Percentiles rank a stretch among this genome's conserved stretches.
These are phyloP conservation scores for Cetraspora pellucida DNA, from an alignment of 192 early-diverging fungal genomes.

Conservation along the genomic window DNA sequence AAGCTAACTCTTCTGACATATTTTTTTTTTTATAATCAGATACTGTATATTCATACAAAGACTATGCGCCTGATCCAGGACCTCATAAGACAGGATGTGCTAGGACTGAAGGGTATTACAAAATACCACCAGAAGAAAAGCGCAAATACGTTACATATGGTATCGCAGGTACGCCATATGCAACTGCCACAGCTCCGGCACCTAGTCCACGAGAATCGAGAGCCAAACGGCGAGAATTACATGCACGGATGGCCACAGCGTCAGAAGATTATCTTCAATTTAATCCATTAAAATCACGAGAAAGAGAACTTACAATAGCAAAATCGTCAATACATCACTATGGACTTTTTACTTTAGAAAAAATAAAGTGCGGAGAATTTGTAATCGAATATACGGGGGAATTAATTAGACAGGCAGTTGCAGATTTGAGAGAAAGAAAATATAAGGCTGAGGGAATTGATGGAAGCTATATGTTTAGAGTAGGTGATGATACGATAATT, in stretches of 20 bases:
- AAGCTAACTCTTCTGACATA: not conserved
- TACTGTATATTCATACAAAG: constrained; percentile 9
- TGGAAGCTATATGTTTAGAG: constrained; percentile 91
- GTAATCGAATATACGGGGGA: constrained; percentile 99
- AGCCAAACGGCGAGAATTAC: constrained; percentile 34
- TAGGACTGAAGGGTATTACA: constrained; percentile 80
- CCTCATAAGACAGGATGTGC: constrained; percentile 72
- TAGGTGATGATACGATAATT: constrained; percentile 94
- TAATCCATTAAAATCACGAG: constrained; percentile 90
- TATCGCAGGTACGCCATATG: constrained; percentile 7
- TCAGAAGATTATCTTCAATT: constrained; percentile 73
- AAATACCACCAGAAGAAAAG: constrained; percentile 69
- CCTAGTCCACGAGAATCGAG: constrained; percentile 13
- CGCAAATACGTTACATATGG: constrained; percentile 62
- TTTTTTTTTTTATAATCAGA: not conserved
- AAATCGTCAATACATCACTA: constrained; percentile 97
- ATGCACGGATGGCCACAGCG: constrained; percentile 8
- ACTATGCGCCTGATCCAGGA: not conserved
- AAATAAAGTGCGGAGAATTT: constrained; percentile 92
- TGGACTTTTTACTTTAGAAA: constrained; percentile 95
- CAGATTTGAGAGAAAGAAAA: constrained; percentile 90
- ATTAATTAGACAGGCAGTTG: constrained; percentile 90
- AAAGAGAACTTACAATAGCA: constrained; percentile 88
- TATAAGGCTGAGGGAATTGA: constrained; percentile 96
- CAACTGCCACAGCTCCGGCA: constrained; percentile 6